Evolutionary conservation across 495 filamentous ascomycete genomes (phyloP), one percentile per base, ranked within the genome.

Genomic region (Letharia lupina): DNA sequence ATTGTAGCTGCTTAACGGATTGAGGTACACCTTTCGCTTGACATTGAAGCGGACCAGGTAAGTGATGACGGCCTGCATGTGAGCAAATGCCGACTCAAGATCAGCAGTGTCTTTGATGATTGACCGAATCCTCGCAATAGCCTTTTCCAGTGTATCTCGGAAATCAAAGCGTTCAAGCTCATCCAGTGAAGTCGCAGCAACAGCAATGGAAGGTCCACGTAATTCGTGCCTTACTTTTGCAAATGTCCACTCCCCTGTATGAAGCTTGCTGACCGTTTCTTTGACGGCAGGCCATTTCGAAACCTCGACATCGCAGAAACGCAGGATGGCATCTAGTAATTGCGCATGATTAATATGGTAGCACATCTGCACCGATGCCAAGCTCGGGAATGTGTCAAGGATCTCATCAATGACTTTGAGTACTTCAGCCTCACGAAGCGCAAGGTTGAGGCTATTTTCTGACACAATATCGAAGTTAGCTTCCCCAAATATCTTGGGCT

Each of bases 401-500:
- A 97, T 88, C 71, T 98, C 94, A 72, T 98, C 93, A 56, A 97
- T 72, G 10, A 97, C 91, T 73, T 97, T 98, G 64, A 98, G 86
- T 6, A 91, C 89, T 73, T 98, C 94, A 1, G 94, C 94, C 75
- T 98, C 94, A 71, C 94, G 93, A 61, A 96, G 73, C 1, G 92
- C 86, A n/a, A 95, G 79, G 72, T 98, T 91, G 35, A 90, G 73
- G 3, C 86, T 86, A 67, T 92, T 86, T 61, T 85, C 81, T 0
- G 90, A 91, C 20, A 94, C 81, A 69, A 98, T 91, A 78, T 98
- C 95, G 74, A 96, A 98, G 72, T 98, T 94, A 10, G 93, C 92
- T 72, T 98, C 95, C 54, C 88, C 87, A 74, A 89, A 88, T 63
- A 87, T 89, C 68, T 83, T 83, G 37, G 94, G 95, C 70, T 96